Base-by-base conservation (phyloP, 352 stramenopile species). In the Globisporangium perplexum region DNA sequence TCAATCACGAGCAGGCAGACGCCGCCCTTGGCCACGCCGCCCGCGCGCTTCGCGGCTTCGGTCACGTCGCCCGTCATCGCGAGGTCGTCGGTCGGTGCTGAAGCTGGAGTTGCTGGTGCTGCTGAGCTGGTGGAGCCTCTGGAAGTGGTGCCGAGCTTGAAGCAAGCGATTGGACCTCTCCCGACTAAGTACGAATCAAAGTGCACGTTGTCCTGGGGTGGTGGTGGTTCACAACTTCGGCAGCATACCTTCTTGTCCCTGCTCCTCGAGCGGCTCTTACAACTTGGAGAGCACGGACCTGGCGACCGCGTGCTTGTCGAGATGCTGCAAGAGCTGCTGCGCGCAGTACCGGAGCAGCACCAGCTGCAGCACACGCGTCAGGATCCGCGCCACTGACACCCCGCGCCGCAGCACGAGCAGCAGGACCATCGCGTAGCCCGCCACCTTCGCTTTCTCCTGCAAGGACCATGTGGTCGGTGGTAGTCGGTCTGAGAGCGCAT, bases 1-100 rank as follows among this genome's bases (percentile, higher is more conserved):
- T 98, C 96, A 47, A 98, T 96, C 53, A 99, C 77, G 23, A 99
- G 61, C 17, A 99, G 73, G 30, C 65, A 73, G 24, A 86, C 38
- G 1, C 83, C 85, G 28, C 80, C 80, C n/a, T 63, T 47, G 22
- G 66, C 51, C 33, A 76, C 66, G 31, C 62, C 49, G 30, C 59
- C 59, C 26, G 72, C 72, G 28, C 48, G 59, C 66, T 79, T 62
- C 15, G 66, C 75, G 57, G 75, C 69, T 53, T 69, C 57, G 7
- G 44, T 55, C 30, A 75, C 55, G 30, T 30, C 20, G 4, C 44
- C 45, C 70, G 77, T 78, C 8, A 24, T 73, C 26, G n/a, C n/a
- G n/a, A n/a, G n/a, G n/a, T n/a, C n/a, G n/a, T n/a, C n/a, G n/a
- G n/a, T n/a, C n/a, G n/a, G n/a, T n/a, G n/a, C n/a, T n/a, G n/a